Evolutionary conservation across 306 rosid species (phyloP), one percentile per base, ranked within the genome.

Genomic region (Begonia fuchsioides): DNA sequence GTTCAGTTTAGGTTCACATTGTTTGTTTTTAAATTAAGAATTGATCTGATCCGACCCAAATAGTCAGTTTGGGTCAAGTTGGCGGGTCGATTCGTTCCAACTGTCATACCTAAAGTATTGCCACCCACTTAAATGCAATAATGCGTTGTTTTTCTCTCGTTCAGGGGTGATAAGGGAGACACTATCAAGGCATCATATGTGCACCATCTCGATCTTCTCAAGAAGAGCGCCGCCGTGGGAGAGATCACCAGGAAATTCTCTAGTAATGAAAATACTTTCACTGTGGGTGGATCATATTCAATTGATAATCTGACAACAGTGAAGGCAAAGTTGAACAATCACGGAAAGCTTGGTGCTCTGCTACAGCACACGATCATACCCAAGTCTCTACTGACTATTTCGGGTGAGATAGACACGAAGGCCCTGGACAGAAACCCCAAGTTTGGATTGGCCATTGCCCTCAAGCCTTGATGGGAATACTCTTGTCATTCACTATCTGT

Each of bases 81-180:
- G n/a, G n/a, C n/a, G n/a, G n/a, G n/a, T n/a, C n/a, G n/a, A n/a
- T n/a, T n/a, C n/a, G n/a, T n/a, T n/a, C n/a, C n/a, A n/a, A n/a
- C n/a, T n/a, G n/a, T n/a, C n/a, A n/a, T n/a, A n/a, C n/a, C n/a
- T n/a, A n/a, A n/a, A n/a, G n/a, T n/a, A n/a, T n/a, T n/a, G n/a
- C n/a, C n/a, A 46, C 13, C 5, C 13, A 8, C 15, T 46, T 13
- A 9, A 46, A 9, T 13, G 45, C 39, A 47, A n/a, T n/a, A n/a
- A n/a, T n/a, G n/a, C n/a, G n/a, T 58, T 41, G 8, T 43, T 49
- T n/a, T 32, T 40, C 46, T 17, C 52, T 56, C 58, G 51, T 67
- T 51, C 50, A 83, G 94, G 66, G 86, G 77, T 48, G 90, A 83
- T 61, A 83, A 80, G 59, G 90, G 90, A 56, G 86, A 83, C 68